Base-by-base conservation (phyloP, 805 yeast species). In the Starmerella vitae region DNA sequence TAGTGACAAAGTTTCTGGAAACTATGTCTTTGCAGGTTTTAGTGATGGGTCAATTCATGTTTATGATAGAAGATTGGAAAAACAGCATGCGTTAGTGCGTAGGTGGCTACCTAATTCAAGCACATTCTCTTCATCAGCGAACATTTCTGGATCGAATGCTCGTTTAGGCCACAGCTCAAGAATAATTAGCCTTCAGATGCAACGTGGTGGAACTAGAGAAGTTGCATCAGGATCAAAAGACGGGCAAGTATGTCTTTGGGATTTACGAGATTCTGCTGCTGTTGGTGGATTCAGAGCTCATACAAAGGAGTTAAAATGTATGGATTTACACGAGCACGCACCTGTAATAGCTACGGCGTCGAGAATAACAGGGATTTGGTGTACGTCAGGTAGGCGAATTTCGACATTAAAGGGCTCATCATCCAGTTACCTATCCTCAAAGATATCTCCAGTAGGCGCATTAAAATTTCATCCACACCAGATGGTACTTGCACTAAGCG, bases 1-100 rank as follows among this genome's bases (percentile, higher is more conserved):
- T 0, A 84, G 96, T 0, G 98, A 91, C 55, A 96, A 88, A 55
- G 88, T 91, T 8, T 83, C 94, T 0, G 97, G 98, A 14, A 78
- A 88, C 51, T 68, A 84, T 1, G 74, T 91, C 50, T 76, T 83
- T 30, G 86, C 93, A 7, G 98, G 98, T 0, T 91, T 88, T 58
- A 84, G 78, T 20, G 97, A 91, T 57, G 93, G 93, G 3, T 74
- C 81, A 9, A 62, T 91, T 33, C 69, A 97, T 42, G 93, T 85
- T 1, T 91, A 86, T 56, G 98, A 91, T 58, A 70, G 95, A 44
- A 69, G 98, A 49, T 58, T 83, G 43, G 93, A 82, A 49, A 70
- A 91, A 0, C 64, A 93, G 39, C 91, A 81, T 49, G 78, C 93
- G 0, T 76, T 88, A 81, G 82, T 84, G 10, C 74, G 76, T 50